Evolutionary conservation across 2,329 filamentous ascomycete species (phyloP), one percentile per base, ranked within the genome.

Genomic region (Onygenales sp.): DNA sequence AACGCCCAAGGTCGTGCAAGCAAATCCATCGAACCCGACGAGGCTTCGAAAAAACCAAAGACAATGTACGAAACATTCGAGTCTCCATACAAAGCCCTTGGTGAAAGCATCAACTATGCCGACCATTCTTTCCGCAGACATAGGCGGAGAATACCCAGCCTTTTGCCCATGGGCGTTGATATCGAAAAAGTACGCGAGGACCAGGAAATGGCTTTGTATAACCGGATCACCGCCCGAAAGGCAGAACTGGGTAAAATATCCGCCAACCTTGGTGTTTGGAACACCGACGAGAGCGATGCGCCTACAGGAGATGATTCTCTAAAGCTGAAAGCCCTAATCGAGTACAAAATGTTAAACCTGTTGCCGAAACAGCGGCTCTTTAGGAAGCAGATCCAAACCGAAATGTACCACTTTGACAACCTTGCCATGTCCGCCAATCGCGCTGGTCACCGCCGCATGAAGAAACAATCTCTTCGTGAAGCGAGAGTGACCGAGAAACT

Each of bases 401-500:
- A 94, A 66, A 95, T 98, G 86, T 85, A 95, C 67, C 86, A 94
- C 64, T 94, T 92, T 55, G 91, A 97, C 66, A 97, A 95, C 63
- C 81, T 97, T 32, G 92, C 91, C 44, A 96, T 96, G 88, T 96
- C 92, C 1, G 92, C 91, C 0, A 98, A 98, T 67, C 85, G 93
- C 50, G 85, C 87, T 51, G 82, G 85, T 64, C 96, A 96, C 69
- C 87, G 93, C 38, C 85, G 93, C 50, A 87, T 93, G 77, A 98
- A 98, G 85, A 97, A 96, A 76, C 92, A 96, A 71, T 95, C 87
- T 49, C 80, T 97, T 49, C 86, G 92, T 38, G 93, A 98, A 73
- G 93, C 93, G 54, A 86, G 92, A 54, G 94, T 98, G 60, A 98
- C 93, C 0, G 93, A 98, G 80, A 98, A 96, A 72, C 83, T 98